A percentile compares a stretch with the other conserved stretches of the same genome.
phyloP scores from a whole-genome alignment of 2,329 filamentous ascomycete genomes.

The Chlorencoelia australis region DNA sequence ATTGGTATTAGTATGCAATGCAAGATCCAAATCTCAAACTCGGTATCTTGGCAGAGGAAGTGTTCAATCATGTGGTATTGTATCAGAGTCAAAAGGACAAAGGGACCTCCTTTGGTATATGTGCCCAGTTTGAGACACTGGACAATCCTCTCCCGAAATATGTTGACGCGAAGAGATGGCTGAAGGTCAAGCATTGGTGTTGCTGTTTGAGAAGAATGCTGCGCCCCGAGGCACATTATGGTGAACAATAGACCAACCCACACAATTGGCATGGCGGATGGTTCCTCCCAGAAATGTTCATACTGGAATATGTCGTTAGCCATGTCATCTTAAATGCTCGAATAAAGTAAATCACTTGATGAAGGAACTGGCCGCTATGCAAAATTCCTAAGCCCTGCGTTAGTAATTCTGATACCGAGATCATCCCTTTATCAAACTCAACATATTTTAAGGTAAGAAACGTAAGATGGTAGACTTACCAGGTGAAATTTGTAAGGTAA shows the following conservation, averaged over 20 bases:
- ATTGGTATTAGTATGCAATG: conserved; percentile 24
- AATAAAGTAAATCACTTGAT: too few relatives aligned
- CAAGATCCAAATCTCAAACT: conserved; percentile 21
- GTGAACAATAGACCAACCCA: conserved; percentile 21
- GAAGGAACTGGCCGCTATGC: too few relatives aligned
- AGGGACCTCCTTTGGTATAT: conserved; percentile 23
- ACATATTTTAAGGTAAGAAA: too few relatives aligned
- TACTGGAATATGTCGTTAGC: too few relatives aligned
- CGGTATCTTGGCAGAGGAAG: conserved; percentile 17
- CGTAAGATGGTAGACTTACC: too few relatives aligned
- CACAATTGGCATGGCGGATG: conserved; percentile 14
- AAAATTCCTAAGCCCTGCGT: too few relatives aligned
- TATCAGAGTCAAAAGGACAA: conserved; percentile 23
- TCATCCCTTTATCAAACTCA: too few relatives aligned
- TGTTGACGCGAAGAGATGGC: conserved; percentile 19
- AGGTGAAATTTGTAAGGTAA: too few relatives aligned
- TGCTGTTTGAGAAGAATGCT: conserved; percentile 21
- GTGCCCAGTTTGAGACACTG: conserved; percentile 25
- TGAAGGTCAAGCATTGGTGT: conserved; percentile 17
- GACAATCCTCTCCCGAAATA: conserved; percentile 22
- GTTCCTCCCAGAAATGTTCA: conserved; percentile 21
- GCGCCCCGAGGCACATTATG: conserved; percentile 19
- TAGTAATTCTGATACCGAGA: too few relatives aligned
- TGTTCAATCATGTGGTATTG: conserved; percentile 17
- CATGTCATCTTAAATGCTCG: too few relatives aligned